Evolutionary conservation across 805 yeast species (phyloP).

Genomic region (Pichia thaimueangensis): DNA sequence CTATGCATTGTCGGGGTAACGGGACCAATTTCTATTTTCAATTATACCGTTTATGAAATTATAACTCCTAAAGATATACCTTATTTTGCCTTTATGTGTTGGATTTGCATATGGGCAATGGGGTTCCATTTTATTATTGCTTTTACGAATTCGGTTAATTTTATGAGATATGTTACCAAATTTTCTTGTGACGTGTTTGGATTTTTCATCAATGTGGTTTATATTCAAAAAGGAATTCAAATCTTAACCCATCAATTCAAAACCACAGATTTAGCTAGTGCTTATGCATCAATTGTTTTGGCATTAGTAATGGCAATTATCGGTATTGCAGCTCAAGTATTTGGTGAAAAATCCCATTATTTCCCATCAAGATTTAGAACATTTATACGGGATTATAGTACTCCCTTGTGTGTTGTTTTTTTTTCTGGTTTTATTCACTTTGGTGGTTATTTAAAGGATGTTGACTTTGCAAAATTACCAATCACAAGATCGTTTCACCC

Average conservation of each 20-base stretch:
- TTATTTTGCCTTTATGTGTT: conserved; percentile 89
- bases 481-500: conserved; percentile 71
- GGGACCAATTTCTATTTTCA: conserved; percentile 90
- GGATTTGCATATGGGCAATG: conserved; percentile 92
- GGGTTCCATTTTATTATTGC: conserved; percentile 72
- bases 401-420: conserved; percentile 76
- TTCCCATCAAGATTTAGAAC: conserved; percentile 57
- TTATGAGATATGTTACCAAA: conserved; percentile 63
- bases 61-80: conserved; percentile 45
- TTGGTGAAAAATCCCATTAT: conserved; percentile 59
- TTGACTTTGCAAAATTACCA: conserved; percentile 58
- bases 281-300: conserved; percentile 64
- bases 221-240: conserved; percentile 86
- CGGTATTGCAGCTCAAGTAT: conserved; percentile 55
- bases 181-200: conserved; percentile 94
- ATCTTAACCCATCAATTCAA: conserved; percentile 67
- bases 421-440: conserved; percentile 92
- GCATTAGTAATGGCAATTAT: conserved; percentile 70
- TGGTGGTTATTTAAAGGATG: conserved; percentile 64
- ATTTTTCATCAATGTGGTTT: conserved; percentile 78
- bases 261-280: conserved; percentile 27
- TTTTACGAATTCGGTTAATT: conserved; percentile 56
- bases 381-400: conserved; percentile 77
- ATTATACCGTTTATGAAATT: conserved; percentile 79
- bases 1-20: conserved; percentile 94